These are phyloP conservation scores for Claviceps humidiphila DNA, from an alignment of 2,329 filamentous ascomycete species.

Conservation along the genomic window DNA sequence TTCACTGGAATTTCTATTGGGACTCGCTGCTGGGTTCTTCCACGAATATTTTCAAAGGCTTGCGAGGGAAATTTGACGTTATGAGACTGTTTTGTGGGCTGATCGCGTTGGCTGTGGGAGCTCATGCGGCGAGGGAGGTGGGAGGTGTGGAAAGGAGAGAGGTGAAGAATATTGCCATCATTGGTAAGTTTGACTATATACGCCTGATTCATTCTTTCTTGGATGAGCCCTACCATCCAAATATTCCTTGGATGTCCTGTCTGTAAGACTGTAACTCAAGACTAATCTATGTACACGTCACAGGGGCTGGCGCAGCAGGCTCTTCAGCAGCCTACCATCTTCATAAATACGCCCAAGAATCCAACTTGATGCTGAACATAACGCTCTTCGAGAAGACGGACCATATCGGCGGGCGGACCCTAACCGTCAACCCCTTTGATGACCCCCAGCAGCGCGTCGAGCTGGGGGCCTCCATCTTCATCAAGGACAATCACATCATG, in stretches of 20 bases:
- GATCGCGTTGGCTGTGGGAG: conserved; percentile 7
- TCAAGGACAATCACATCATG: conserved; percentile 71
- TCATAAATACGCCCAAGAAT: conserved; percentile 51
- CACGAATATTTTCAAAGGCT: too few species aligned
- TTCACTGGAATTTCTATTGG: too few species aligned
- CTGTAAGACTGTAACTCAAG: too few species aligned
- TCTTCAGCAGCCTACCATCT: conserved; percentile 80
- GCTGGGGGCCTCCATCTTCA: conserved; percentile 85
- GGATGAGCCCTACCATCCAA: too few species aligned
- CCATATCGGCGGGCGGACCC: conserved; percentile 73
- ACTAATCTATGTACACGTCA: background rate
- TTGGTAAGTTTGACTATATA: conserved; percentile 16
- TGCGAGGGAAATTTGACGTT: background rate
- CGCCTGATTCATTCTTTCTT: background rate
- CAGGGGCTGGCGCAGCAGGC: conserved; percentile 81
- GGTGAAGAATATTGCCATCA: conserved; percentile 23
- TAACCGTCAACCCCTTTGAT: conserved; percentile 67
- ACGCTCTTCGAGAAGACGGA: conserved; percentile 73
- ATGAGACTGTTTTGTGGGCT: conserved; percentile 6
- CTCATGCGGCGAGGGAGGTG: conserved; percentile 7
- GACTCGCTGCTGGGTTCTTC: too few species aligned
- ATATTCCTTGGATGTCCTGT: too few species aligned
- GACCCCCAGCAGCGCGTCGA: conserved; percentile 60
- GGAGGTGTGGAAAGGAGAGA: conserved; percentile 6
- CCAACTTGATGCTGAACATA: conserved; percentile 55